A percentile compares a stretch with the other conserved stretches of the same genome.
Evolutionary conservation across 805 yeast species (phyloP).

Genomic region (Kodamaea leandrae): DNA sequence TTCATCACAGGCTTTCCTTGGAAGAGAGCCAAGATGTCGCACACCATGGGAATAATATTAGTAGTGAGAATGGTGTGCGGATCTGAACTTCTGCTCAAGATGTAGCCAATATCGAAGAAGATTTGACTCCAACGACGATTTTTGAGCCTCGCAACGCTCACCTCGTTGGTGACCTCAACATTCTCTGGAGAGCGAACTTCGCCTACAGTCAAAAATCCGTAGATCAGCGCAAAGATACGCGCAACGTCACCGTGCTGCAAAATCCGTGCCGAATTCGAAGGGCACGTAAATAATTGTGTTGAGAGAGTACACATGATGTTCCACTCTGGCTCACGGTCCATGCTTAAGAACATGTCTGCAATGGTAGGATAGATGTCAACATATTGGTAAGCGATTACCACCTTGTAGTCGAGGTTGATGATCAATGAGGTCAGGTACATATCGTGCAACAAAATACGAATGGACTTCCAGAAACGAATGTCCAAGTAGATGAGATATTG

Average conservation of each 20-base stretch:
- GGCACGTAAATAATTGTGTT: conserved; percentile 87
- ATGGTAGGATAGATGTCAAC: conserved; percentile 78
- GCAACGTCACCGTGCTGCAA: conserved; percentile 63
- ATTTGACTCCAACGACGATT: conserved; percentile 77
- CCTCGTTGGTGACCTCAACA: conserved; percentile 35
- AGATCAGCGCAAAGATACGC: conserved; percentile 59
- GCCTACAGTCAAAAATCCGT: conserved; percentile 58
- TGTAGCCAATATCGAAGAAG: conserved; percentile 74
- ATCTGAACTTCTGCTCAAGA: conserved; percentile 66
- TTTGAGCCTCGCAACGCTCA: conserved; percentile 49
- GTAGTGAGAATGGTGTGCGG: conserved; percentile 45
- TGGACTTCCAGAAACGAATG: conserved; percentile 64
- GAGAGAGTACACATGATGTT: conserved; percentile 72
- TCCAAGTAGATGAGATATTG: conserved; percentile 66
- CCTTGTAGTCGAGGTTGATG: conserved; percentile 54
- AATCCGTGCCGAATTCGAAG: conserved; percentile 67
- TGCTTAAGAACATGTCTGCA: conserved; percentile 62
- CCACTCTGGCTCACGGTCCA: conserved; percentile 87
- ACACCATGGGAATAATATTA: conserved; percentile 53
- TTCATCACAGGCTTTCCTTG: conserved; percentile 75
- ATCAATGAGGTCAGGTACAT: conserved; percentile 64
- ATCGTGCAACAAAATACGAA: conserved; percentile 58
- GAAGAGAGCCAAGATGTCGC: conserved; percentile 64
- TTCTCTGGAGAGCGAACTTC: conserved; percentile 45
- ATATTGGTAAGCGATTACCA: conserved; percentile 70